phyloP scores from a whole-genome alignment of 2,329 filamentous ascomycete genomes.

The Meredithiella fracta region DNA sequence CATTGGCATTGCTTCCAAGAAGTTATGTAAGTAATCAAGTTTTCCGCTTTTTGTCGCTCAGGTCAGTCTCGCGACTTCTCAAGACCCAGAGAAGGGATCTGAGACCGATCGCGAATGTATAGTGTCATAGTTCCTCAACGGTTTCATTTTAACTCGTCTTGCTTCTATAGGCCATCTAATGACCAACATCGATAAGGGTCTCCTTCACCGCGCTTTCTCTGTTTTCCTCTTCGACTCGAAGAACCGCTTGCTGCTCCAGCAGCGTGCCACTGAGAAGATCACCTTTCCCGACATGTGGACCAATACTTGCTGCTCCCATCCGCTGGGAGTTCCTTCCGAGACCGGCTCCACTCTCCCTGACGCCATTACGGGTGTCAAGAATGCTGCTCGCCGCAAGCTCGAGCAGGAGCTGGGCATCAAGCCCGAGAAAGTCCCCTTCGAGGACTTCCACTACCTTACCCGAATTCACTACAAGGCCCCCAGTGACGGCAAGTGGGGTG shows the following conservation, averaged over 20 bases:
- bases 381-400: conserved; percentile 82
- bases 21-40: conserved; percentile 56
- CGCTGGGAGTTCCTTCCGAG: conserved; percentile 78
- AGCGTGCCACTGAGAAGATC: conserved; percentile 91
- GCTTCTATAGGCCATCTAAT: conserved; percentile 66
- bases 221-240: conserved; percentile 94
- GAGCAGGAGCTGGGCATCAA: conserved; percentile 91
- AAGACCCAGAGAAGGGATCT: no score
- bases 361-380: conserved; percentile 72
- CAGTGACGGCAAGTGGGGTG: conserved; percentile 94
- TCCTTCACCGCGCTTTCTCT: conserved; percentile 93
- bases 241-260: conserved; percentile 85
- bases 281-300: conserved; percentile 99
- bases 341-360: conserved; percentile 68
- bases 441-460: conserved; percentile 85
- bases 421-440: conserved; percentile 70
- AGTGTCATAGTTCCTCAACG: background rate
- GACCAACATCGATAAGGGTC: conserved; percentile 93
- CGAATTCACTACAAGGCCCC: conserved; percentile 97
- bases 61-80: no score
- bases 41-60: background rate
- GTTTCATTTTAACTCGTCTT: background rate
- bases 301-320: conserved; percentile 98
- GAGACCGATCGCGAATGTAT: no score
- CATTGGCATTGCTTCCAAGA: conserved; percentile 95